Evolutionary conservation across 2,329 filamentous ascomycete genomes (phyloP), one percentile per base, ranked within the genome.

Genomic region (Penicillium corylophilum): DNA sequence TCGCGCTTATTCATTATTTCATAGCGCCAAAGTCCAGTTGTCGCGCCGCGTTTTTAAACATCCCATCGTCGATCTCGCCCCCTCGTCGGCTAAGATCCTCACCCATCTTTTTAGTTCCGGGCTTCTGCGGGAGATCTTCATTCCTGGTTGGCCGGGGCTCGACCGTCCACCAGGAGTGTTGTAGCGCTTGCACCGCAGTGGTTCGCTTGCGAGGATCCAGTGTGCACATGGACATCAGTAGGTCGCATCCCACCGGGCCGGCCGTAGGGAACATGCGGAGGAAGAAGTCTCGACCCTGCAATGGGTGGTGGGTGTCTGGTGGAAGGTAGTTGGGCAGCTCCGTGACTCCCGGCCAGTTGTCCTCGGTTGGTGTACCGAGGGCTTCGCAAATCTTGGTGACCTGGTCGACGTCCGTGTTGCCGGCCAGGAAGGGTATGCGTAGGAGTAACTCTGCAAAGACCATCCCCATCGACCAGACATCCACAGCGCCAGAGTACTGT

Each of bases 291-390:
- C 82, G 82, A 1, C 84, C 83, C 56, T 83, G 82, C 20, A 81
- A 60, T 1, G 71, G 90, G 55, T 84, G 79, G 50, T 75, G 71
- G 50, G 82, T 65, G 55, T 83, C 82, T 1, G 87, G 81, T 1
- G 88, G 82, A n/a, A 91, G 83, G 72, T 94, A 99, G 53, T 87
- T 87, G 13, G 86, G 84, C 10, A 99, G 78, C 57, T 84, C 84
- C 4, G 85, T 85, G 7, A 99, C 92, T 24, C 93, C 93, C 1
- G 94, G 92, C 94, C 94, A 99, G 69, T 91, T 93, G 15, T 94
- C 89, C 68, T 99, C 94, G 4, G 85, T 94, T 0, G 94, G 94
- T 0, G 91, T 95, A 51, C 94, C 94, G 57, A 97, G 85, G 48
- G 86, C 85, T 65, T 90, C 84, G 68, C 87, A 90, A 57, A 97